Percentiles rank a stretch among this genome's conserved stretches.
These are phyloP conservation scores for Pythium rhizo-oryzae DNA, from an alignment of 352 stramenopile genomes.

Conservation along the genomic window DNA sequence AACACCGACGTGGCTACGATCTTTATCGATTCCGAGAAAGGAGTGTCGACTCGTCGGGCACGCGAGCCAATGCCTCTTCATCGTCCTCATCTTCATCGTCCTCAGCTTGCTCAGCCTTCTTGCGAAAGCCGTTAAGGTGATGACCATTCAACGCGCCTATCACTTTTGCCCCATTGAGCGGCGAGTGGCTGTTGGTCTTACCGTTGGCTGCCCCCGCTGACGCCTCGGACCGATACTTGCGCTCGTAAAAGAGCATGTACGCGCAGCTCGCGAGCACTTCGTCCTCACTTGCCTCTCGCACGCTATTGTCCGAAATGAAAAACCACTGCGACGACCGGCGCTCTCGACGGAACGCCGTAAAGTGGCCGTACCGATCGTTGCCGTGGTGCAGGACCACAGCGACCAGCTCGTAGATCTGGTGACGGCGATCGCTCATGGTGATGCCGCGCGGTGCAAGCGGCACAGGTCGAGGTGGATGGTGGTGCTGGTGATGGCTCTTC, in stretches of 20 bases:
- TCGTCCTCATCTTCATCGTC: conserved; percentile 17
- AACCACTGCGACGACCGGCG: conserved; percentile 69
- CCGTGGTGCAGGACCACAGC: conserved; percentile 87
- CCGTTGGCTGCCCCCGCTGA: background rate
- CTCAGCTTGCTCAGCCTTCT: conserved; percentile 35
- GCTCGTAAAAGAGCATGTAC: conserved; percentile 92
- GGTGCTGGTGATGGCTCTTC: conserved; percentile 8
- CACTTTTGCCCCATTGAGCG: background rate
- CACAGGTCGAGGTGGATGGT: background rate
- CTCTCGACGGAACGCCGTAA: conserved; percentile 80
- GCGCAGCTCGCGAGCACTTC: conserved; percentile 80
- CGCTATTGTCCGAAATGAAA: conserved; percentile 83
- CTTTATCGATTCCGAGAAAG: conserved; percentile 13
- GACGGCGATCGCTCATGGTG: conserved; percentile 28
- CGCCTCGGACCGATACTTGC: conserved; percentile 44
- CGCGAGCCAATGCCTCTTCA: conserved; percentile 22
- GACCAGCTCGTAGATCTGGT: conserved; percentile 71
- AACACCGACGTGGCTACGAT: no score
- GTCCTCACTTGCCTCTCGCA: conserved; percentile 53
- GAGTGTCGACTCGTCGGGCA: conserved; percentile 24
- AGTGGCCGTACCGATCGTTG: conserved; percentile 84
- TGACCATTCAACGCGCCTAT: conserved; percentile 18
- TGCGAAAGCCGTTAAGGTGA: conserved; percentile 23
- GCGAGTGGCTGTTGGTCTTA: conserved; percentile 9
- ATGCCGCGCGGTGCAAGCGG: background rate